Evolutionary conservation across 306 rosid genomes (phyloP).

Genomic region (Rosa persica): DNA sequence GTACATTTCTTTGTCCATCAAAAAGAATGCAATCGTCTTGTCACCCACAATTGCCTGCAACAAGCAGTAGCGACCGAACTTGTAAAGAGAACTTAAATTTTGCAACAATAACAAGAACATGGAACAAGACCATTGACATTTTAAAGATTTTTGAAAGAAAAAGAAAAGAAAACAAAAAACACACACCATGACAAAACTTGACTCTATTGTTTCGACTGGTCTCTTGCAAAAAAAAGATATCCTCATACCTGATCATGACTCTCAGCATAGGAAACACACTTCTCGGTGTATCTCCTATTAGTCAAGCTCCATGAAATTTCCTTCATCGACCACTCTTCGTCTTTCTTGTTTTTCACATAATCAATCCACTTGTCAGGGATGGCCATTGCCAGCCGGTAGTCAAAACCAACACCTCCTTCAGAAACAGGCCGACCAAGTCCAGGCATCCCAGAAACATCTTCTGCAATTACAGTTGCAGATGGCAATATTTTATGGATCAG

Average conservation of each 20-base stretch:
- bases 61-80: constrained; percentile 10
- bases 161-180: not conserved
- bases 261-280: constrained; percentile 89
- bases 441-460: constrained; percentile 99
- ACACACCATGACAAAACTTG: constrained; percentile 17
- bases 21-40: constrained; percentile 75
- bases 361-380: constrained; percentile 96
- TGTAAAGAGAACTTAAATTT: not conserved
- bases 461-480: constrained; percentile 85
- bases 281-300: constrained; percentile 90
- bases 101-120: not conserved
- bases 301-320: constrained; percentile 77
- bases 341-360: constrained; percentile 79
- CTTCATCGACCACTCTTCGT: constrained; percentile 77
- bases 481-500: constrained; percentile 69
- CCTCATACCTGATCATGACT: constrained; percentile 91
- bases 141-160: not conserved
- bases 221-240: constrained; percentile 15
- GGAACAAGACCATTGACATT: not conserved
- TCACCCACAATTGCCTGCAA: constrained; percentile 94
- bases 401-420: constrained; percentile 85
- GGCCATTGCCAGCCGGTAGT: constrained; percentile 91
- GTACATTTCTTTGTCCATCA: constrained; percentile 92
- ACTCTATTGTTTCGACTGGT: not conserved
- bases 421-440: constrained; percentile 77